Evolutionary conservation across 441 rosid genomes (phyloP).

Genomic region (Gossypium aridum): DNA sequence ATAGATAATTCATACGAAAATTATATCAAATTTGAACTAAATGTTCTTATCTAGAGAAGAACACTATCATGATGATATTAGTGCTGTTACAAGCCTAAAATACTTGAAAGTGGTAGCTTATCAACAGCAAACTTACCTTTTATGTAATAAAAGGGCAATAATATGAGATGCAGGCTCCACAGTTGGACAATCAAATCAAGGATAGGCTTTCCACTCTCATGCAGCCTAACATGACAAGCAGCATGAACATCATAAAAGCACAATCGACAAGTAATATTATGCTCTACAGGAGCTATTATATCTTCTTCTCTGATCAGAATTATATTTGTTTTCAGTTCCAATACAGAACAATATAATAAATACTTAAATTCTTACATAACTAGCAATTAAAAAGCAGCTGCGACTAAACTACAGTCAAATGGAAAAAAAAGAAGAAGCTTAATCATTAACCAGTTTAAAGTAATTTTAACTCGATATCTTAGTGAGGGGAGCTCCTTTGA

Average conservation of each 20-base stretch:
- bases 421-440: no score
- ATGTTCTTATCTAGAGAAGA: neutral
- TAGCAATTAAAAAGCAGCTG: neutral
- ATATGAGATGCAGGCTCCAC: conserved; percentile 96
- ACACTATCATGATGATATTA: neutral
- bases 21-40: neutral
- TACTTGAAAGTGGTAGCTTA: neutral
- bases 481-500: no score
- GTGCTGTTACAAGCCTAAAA: neutral
- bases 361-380: neutral
- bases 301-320: conserved; percentile 62
- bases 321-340: conserved; percentile 63
- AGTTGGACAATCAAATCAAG: conserved; percentile 86
- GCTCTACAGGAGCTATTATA: conserved; percentile 40
- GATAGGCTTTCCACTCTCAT: conserved; percentile 63
- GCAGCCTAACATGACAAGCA: conserved; percentile 59
- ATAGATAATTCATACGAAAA: neutral
- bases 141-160: conserved; percentile 78
- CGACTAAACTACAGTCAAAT: no score
- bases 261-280: conserved; percentile 33
- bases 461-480: no score
- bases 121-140: conserved; percentile 51
- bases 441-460: no score
- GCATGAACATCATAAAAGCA: conserved; percentile 91
- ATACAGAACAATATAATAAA: conserved; percentile 12